Percentiles rank a stretch among this genome's conserved stretches.
phyloP scores from a whole-genome alignment of 371 early-diverging fungal genomes.

The Actinomucor elegans region DNA sequence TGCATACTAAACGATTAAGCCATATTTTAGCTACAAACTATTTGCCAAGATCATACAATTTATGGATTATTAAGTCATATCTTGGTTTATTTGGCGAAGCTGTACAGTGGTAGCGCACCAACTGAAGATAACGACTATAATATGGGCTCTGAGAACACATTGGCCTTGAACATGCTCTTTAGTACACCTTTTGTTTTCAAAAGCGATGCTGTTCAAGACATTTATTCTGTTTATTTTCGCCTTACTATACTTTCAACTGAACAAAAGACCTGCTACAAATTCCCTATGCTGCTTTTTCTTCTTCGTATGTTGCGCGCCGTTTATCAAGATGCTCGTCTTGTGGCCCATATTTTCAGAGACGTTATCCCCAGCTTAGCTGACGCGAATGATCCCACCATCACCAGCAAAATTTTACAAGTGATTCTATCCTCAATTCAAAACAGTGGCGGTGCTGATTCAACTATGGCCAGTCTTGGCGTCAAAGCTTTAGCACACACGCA shows the following conservation, averaged over 20 bases:
- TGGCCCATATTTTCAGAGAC: conserved; percentile 41
- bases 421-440: conserved; percentile 41
- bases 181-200: conserved; percentile 5
- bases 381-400: conserved; percentile 49
- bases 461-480: conserved; percentile 52
- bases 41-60: neutral
- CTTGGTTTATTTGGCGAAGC: neutral
- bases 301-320: conserved; percentile 50
- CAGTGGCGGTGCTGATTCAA: conserved; percentile 21
- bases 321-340: conserved; percentile 22
- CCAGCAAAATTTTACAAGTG: conserved; percentile 51
- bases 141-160: neutral
- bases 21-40: neutral
- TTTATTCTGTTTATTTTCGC: neutral
- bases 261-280: conserved; percentile 29
- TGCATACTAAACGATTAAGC: no score
- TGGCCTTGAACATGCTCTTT: conserved; percentile 7
- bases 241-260: neutral
- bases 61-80: conserved; percentile 10
- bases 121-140: neutral
- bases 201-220: neutral
- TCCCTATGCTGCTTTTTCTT: conserved; percentile 44
- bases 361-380: conserved; percentile 47
- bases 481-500: conserved; percentile 45
- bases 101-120: neutral